Percentiles rank a stretch among this genome's conserved stretches.
Conservation (phyloP, 768 basidiomycete species). For the Xerocomellus intermedius region DNA sequence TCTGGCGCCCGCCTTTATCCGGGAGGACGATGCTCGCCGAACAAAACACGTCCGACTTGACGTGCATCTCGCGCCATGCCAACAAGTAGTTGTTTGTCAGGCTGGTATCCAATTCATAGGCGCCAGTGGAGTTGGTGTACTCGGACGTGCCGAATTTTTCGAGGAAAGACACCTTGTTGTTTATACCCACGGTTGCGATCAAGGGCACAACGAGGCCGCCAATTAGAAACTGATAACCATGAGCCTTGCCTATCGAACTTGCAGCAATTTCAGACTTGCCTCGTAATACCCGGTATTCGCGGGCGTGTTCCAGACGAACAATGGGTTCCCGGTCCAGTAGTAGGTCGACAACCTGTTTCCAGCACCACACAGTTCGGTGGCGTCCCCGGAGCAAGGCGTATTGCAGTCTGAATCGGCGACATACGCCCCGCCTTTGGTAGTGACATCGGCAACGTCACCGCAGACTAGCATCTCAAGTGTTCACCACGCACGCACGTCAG, state of each 20-base stretch:
- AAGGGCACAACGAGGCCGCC: constrained; percentile 68
- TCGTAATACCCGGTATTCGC: constrained; percentile 66
- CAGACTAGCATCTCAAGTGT: constrained; percentile 47
- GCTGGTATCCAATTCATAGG: constrained; percentile 72
- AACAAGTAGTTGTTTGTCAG: constrained; percentile 41
- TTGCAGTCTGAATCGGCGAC: constrained; percentile 40
- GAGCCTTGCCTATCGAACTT: neutral
- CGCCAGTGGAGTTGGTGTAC: constrained; percentile 66
- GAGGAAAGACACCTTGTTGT: constrained; percentile 78
- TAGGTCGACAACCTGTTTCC: constrained; percentile 53
- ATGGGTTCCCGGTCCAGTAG: constrained; percentile 44
- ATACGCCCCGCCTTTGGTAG: constrained; percentile 31
- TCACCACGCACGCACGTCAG: neutral
- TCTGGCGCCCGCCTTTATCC: constrained; percentile 54
- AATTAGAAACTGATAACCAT: constrained; percentile 40
- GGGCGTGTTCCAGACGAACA: constrained; percentile 67
- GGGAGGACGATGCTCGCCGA: constrained; percentile 71
- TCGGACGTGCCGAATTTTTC: constrained; percentile 71
- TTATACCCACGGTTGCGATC: constrained; percentile 73
- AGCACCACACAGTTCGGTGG: constrained; percentile 66
- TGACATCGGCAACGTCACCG: constrained; percentile 61
- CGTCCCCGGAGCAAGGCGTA: constrained; percentile 67
- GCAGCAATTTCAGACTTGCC: constrained; percentile 37
- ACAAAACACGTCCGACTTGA: constrained; percentile 80
- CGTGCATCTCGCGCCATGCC: constrained; percentile 76